A percentile compares a stretch with the other conserved stretches of the same genome.
Evolutionary conservation across 140 eudicot species (phyloP).

Genomic region (Stevia rebaudiana): DNA sequence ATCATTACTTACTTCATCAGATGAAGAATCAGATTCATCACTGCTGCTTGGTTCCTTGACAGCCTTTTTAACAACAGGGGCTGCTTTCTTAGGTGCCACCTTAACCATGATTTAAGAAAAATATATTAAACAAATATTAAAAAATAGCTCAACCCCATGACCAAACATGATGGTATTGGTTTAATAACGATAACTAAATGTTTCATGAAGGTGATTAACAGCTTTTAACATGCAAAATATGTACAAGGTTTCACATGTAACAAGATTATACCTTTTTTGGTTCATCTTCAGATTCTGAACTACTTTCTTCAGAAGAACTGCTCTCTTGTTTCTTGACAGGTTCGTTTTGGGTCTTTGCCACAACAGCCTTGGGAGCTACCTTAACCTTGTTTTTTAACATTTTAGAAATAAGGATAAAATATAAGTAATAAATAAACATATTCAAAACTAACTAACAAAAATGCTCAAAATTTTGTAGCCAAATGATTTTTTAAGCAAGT

Average conservation of each 20-base stretch:
- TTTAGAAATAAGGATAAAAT: too few species aligned
- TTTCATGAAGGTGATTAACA: background rate
- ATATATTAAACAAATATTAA: background rate
- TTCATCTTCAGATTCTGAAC: conserved; percentile 45
- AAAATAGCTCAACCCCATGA: background rate
- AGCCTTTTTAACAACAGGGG: background rate
- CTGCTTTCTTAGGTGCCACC: conserved; percentile 5
- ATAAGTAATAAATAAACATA: background rate
- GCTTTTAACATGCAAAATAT: background rate
- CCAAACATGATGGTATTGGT: too few species aligned
- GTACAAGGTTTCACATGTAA: background rate
- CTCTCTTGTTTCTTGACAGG: conserved; percentile 40
- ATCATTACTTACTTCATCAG: conserved; percentile 3
- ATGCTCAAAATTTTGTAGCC: background rate
- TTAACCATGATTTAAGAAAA: background rate
- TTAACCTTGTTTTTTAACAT: conserved; percentile 15
- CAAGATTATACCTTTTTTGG: conserved; percentile 33
- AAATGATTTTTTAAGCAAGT: background rate
- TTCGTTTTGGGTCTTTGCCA: conserved; percentile 27
- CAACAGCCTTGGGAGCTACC: conserved; percentile 23
- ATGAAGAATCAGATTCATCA: conserved; percentile 5
- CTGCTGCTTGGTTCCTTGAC: conserved; percentile 27
- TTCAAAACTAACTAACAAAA: background rate
- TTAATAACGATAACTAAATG: background rate
- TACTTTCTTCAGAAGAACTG: conserved; percentile 3